Conservation (phyloP, 2,329 filamentous ascomycete species). For the Fusarium nanum region DNA sequence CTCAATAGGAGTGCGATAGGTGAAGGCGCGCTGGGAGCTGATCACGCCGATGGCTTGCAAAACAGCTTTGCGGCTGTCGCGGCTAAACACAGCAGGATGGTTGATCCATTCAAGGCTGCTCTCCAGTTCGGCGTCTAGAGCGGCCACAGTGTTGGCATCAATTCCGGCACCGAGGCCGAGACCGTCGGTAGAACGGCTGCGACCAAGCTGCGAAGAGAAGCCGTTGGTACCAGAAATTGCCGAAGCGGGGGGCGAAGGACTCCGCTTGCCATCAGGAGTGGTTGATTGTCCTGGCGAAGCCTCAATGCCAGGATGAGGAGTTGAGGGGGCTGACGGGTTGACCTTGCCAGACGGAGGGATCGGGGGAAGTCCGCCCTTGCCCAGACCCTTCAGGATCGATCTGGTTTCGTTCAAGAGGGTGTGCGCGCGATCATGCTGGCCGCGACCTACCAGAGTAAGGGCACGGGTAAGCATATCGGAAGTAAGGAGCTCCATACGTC, state of each 20-base stretch:
- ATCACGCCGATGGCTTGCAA: slow-evolving; percentile 97
- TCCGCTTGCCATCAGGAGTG: slow-evolving; percentile 67
- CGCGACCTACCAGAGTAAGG: slow-evolving; percentile 87
- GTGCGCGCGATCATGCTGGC: slow-evolving; percentile 92
- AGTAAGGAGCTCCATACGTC: slow-evolving; percentile 96
- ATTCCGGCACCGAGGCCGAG: slow-evolving; percentile 78
- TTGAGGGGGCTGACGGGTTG: slow-evolving; percentile 55
- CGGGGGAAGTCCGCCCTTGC: slow-evolving; percentile 92
- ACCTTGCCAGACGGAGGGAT: slow-evolving; percentile 73
- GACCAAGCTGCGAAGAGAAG: slow-evolving; percentile 59
- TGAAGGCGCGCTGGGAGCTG: slow-evolving; percentile 91
- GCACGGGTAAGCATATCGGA: slow-evolving; percentile 98
- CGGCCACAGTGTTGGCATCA: slow-evolving; percentile 81
- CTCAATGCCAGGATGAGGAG: slow-evolving; percentile 60
- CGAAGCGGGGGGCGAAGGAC: slow-evolving; percentile 66
- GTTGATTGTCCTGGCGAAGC: slow-evolving; percentile 56
- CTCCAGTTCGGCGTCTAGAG: slow-evolving; percentile 91
- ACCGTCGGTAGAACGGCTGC: slow-evolving; percentile 66
- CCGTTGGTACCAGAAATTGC: slow-evolving; percentile 55
- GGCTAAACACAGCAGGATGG: slow-evolving; percentile 92
- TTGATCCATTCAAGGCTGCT: slow-evolving; percentile 96
- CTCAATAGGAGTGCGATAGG: slow-evolving; percentile 91
- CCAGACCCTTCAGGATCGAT: slow-evolving; percentile 93
- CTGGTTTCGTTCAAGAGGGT: slow-evolving; percentile 93
- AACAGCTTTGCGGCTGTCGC: slow-evolving; percentile 94